phyloP scores from a whole-genome alignment of 2,329 filamentous ascomycete species.

The Colletotrichum abscissum region DNA sequence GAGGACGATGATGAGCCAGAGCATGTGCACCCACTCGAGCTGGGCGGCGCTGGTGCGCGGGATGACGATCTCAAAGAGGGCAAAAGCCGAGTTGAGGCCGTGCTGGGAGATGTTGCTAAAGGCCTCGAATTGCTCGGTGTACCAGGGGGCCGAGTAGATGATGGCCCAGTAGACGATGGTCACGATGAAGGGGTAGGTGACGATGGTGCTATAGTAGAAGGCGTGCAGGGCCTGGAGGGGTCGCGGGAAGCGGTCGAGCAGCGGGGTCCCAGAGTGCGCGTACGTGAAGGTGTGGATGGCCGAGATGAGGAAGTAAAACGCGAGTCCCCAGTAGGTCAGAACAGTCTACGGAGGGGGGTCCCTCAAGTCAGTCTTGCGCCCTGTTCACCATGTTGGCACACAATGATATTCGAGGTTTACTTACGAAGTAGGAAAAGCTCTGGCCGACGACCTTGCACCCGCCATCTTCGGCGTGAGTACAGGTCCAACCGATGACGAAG shows the following conservation, averaged over 20 bases:
- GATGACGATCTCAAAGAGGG: constrained; percentile 79
- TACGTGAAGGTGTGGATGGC: constrained; percentile 78
- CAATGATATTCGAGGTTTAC: neutral
- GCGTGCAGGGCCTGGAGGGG: constrained; percentile 73
- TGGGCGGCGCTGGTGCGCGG: constrained; percentile 70
- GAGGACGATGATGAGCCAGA: constrained; percentile 76
- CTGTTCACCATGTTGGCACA: neutral
- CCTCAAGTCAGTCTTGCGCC: neutral
- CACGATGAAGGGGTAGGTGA: constrained; percentile 75
- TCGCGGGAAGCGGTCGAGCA: constrained; percentile 70
- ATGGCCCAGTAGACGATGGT: constrained; percentile 78
- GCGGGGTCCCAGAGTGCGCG: constrained; percentile 60
- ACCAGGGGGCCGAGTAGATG: constrained; percentile 64
- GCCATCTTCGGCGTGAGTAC: constrained; percentile 56
- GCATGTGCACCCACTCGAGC: constrained; percentile 70
- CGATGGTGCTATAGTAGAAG: constrained; percentile 72
- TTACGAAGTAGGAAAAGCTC: constrained; percentile 79
- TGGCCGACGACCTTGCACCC: constrained; percentile 59
- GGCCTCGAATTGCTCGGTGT: constrained; percentile 53
- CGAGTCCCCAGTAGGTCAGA: constrained; percentile 84
- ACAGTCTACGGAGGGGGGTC: constrained; percentile 58
- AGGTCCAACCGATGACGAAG: constrained; percentile 75
- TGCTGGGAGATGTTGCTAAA: constrained; percentile 81
- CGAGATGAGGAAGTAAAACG: constrained; percentile 80
- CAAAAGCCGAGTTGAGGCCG: constrained; percentile 78